Evolutionary conservation across 2,329 filamentous ascomycete species (phyloP).

Genomic region (Arthroderma uncinatum): DNA sequence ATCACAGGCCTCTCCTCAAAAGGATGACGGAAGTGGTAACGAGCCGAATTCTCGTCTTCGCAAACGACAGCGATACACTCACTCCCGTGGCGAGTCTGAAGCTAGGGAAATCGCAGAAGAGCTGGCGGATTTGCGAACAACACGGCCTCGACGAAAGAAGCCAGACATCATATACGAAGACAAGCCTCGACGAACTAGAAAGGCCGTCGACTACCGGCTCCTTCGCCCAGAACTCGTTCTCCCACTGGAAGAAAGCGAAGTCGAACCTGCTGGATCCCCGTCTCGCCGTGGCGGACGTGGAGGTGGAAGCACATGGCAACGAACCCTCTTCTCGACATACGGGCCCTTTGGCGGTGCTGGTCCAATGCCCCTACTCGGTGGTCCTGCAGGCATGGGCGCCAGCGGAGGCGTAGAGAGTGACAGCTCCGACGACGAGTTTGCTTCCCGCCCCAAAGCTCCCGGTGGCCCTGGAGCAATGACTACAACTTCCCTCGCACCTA

Average conservation of each 20-base stretch:
- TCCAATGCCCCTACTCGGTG: constrained; percentile 57
- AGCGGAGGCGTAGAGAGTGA: constrained; percentile 80
- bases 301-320: constrained; percentile 53
- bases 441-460: constrained; percentile 45
- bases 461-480: constrained; percentile 55
- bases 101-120: constrained; percentile 50
- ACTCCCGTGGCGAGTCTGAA: constrained; percentile 39
- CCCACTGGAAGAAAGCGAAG: constrained; percentile 64
- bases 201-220: constrained; percentile 76
- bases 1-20: constrained; percentile 30
- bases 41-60: constrained; percentile 40
- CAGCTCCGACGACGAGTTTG: constrained; percentile 87
- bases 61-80: constrained; percentile 37
- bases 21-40: constrained; percentile 38
- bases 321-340: constrained; percentile 75
- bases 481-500: constrained; percentile 42
- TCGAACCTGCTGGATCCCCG: constrained; percentile 56
- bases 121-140: constrained; percentile 39
- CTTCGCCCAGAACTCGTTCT: constrained; percentile 60
- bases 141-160: constrained; percentile 31
- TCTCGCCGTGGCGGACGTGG: constrained; percentile 56
- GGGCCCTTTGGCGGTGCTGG: constrained; percentile 86
- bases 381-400: constrained; percentile 57
- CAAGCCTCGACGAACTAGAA: constrained; percentile 45
- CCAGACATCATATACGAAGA: constrained; percentile 29